These are phyloP conservation scores for Vitis amurensis DNA, from an alignment of 164 flowering plant genomes.

Conservation along the genomic window DNA sequence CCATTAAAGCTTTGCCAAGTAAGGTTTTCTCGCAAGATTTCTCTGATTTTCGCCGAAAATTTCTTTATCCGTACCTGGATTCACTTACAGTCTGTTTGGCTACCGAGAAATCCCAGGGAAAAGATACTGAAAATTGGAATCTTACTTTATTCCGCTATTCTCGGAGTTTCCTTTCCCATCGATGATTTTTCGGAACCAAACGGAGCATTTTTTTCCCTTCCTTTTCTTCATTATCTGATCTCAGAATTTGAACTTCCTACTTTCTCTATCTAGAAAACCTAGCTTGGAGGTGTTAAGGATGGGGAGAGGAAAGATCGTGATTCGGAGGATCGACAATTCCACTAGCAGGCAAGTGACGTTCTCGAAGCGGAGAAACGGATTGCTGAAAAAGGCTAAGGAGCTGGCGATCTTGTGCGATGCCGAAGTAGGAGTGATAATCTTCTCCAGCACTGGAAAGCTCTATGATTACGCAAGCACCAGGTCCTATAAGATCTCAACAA, in stretches of 20 bases:
- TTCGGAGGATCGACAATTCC: slow-evolving; percentile 40
- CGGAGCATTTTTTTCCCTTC: not conserved
- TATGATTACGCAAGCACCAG: slow-evolving; percentile 39
- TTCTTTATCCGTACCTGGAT: too few species aligned
- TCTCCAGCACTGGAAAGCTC: slow-evolving; percentile 40
- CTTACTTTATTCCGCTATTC: too few species aligned
- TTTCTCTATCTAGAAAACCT: not conserved
- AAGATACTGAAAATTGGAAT: too few species aligned
- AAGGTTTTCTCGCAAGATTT: not conserved
- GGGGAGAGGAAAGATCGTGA: slow-evolving; percentile 45
- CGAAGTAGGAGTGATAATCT: slow-evolving; percentile 37
- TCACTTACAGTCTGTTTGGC: too few species aligned
- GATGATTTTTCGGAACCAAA: too few species aligned
- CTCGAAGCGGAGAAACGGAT: slow-evolving; percentile 38
- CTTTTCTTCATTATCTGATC: not conserved
- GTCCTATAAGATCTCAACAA: slow-evolving; percentile 13
- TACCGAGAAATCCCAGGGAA: too few species aligned
- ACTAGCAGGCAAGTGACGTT: slow-evolving; percentile 43
- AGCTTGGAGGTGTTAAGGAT: slow-evolving; percentile 2
- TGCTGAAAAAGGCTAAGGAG: slow-evolving; percentile 48
- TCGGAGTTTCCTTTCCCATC: too few species aligned
- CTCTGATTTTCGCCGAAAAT: not conserved
- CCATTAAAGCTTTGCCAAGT: slow-evolving; percentile 12
- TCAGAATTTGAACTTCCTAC: not conserved
- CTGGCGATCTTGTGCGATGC: slow-evolving; percentile 39